These are phyloP conservation scores for Misopates orontium DNA, from an alignment of 257 asterid genomes.

Conservation along the genomic window DNA sequence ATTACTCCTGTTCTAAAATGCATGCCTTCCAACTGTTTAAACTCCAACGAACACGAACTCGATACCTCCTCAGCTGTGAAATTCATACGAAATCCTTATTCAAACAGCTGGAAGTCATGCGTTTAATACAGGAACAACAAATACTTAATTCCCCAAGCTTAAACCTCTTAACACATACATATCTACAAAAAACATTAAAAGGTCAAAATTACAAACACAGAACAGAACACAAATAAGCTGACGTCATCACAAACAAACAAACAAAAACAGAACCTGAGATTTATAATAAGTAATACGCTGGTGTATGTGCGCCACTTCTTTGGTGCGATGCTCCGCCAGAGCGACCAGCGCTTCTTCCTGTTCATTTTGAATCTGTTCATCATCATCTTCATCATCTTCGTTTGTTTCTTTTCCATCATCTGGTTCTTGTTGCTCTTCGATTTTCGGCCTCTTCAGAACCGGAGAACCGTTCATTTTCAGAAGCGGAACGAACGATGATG, in stretches of 20 bases:
- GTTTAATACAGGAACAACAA: too few relatives aligned
- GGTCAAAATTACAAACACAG: neutral
- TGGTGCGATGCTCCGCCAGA: conserved; percentile 71
- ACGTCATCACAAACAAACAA: too few relatives aligned
- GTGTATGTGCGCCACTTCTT: conserved; percentile 78
- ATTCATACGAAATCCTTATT: too few relatives aligned
- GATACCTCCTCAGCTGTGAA: neutral
- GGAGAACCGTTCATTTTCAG: conserved; percentile 38
- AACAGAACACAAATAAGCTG: neutral
- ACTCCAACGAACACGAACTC: neutral
- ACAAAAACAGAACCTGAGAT: conserved; percentile 57
- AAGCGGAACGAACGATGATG: too few relatives aligned
- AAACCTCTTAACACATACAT: neutral
- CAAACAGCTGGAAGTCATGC: too few relatives aligned
- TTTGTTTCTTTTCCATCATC: conserved; percentile 19
- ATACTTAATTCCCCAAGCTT: neutral
- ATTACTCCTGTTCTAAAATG: conserved; percentile 12
- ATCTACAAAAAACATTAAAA: neutral
- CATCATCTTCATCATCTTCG: conserved; percentile 23
- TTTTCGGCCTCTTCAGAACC: conserved; percentile 47
- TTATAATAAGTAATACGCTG: conserved; percentile 65
- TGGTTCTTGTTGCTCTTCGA: conserved; percentile 25
- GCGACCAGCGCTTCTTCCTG: conserved; percentile 79
- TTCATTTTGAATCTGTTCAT: conserved; percentile 44
- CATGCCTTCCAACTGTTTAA: conserved; percentile 8